These are phyloP conservation scores for Pachyrhizus erosus DNA, from an alignment of 306 rosid genomes.

Conservation along the genomic window DNA sequence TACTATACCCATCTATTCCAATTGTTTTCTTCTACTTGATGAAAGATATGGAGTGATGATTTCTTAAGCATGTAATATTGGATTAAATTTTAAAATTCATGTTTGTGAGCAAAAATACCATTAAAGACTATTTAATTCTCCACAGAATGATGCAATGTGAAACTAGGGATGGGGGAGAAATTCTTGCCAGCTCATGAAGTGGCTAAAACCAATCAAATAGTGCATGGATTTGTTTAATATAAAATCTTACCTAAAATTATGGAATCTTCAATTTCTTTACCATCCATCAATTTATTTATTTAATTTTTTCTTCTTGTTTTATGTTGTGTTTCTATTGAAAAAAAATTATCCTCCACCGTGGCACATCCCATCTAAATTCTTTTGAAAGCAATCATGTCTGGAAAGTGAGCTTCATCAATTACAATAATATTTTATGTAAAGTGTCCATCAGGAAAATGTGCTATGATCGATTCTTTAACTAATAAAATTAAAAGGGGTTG, in stretches of 20 bases:
- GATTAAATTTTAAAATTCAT: background rate
- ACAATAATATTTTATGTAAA: background rate
- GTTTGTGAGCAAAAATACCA: background rate
- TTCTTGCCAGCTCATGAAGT: background rate
- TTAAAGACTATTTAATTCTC: background rate
- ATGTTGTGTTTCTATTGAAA: background rate
- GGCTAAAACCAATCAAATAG: too few relatives aligned
- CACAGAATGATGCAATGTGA: background rate
- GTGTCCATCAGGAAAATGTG: background rate
- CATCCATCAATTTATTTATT: background rate
- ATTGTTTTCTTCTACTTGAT: too few relatives aligned
- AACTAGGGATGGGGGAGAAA: background rate
- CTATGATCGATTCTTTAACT: background rate
- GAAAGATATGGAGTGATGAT: too few relatives aligned
- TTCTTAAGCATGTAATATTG: too few relatives aligned
- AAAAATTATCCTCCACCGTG: background rate
- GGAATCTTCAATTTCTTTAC: background rate
- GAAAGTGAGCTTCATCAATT: background rate
- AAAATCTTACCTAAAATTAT: too few relatives aligned
- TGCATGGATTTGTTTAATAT: too few relatives aligned
- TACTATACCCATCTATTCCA: too few relatives aligned
- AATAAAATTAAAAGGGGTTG: background rate
- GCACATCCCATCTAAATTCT: background rate
- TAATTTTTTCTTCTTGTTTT: background rate
- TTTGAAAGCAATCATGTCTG: background rate